A percentile compares a stretch with the other conserved stretches of the same genome.
These are phyloP conservation scores for Dianthus caryophyllus DNA, from an alignment of 148 eudicot species.

Conservation along the genomic window DNA sequence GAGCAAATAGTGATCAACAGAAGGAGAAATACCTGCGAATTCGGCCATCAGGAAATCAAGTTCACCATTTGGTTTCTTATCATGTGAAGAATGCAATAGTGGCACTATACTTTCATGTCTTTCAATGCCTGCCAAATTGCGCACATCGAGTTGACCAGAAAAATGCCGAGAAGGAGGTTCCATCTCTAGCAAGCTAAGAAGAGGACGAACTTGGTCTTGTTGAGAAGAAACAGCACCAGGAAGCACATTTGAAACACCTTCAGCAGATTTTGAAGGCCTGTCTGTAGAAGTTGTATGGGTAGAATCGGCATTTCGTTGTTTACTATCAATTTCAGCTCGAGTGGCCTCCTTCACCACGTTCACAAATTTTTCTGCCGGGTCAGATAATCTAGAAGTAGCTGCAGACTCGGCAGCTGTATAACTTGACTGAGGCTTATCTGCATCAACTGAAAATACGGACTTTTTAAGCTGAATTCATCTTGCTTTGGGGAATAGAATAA, in stretches of 20 bases:
- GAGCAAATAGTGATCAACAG: conserved; percentile 5
- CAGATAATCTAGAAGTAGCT: conserved; percentile 43
- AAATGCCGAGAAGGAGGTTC: conserved; percentile 90
- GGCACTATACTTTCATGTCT: conserved; percentile 81
- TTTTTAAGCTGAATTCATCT: conserved; percentile 33
- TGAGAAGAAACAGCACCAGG: conserved; percentile 41
- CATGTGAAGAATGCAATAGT: conserved; percentile 71
- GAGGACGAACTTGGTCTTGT: conserved; percentile 82
- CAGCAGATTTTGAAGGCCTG: conserved; percentile 44
- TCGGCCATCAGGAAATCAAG: conserved; percentile 88
- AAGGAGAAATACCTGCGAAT: conserved; percentile 60
- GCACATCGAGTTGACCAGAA: conserved; percentile 87
- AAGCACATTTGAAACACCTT: conserved; percentile 52
- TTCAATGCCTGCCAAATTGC: conserved; percentile 69
- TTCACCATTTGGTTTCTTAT: conserved; percentile 72
- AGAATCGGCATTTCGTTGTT: conserved; percentile 41
- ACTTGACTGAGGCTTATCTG: conserved; percentile 58
- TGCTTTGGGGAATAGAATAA: conserved; percentile 28
- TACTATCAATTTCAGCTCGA: conserved; percentile 51
- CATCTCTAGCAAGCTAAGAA: conserved; percentile 88
- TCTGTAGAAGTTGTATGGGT: conserved; percentile 54
- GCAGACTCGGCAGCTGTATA: conserved; percentile 43
- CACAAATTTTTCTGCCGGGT: conserved; percentile 49
- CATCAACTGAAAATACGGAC: conserved; percentile 31
- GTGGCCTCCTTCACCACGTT: conserved; percentile 43